Percentiles rank a stretch among this genome's conserved stretches.
Conservation (phyloP, 139 green algal species). For the Coccomyxa sp. region DNA sequence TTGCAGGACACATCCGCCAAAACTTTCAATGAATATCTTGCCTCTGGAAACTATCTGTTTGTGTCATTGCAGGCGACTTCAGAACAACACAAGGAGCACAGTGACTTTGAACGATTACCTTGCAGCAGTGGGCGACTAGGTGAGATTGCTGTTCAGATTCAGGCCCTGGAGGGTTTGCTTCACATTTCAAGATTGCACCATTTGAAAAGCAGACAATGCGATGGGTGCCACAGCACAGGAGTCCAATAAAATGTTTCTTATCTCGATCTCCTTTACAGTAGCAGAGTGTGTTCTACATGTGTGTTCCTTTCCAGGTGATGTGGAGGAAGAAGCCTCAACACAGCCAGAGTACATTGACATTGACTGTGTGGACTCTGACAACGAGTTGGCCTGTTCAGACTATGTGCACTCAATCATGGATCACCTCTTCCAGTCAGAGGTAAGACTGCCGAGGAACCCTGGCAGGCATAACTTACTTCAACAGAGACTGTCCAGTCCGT, state of each 20-base stretch:
- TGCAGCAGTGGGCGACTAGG: no score
- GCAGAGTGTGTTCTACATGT: no score
- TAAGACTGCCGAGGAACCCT: constrained; percentile 10
- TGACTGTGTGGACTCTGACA: constrained; percentile 57
- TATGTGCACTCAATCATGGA: constrained; percentile 76
- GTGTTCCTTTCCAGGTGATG: no score
- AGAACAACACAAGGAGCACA: no score
- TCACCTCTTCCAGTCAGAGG: constrained; percentile 62
- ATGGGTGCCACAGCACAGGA: no score
- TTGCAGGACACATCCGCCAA: neutral
- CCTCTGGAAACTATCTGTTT: neutral
- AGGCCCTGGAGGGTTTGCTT: neutral
- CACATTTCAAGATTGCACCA: neutral
- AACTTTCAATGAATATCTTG: neutral
- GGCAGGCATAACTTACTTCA: neutral
- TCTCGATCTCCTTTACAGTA: no score
- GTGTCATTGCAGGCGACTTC: no score
- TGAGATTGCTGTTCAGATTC: no score
- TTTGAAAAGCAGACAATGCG: neutral
- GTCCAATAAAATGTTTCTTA: no score
- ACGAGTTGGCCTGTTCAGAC: constrained; percentile 66
- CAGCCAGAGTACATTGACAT: constrained; percentile 61
- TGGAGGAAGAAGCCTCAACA: neutral
- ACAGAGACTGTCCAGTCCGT: neutral
- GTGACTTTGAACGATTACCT: no score